phyloP scores from a whole-genome alignment of 2,329 filamentous ascomycete genomes.

The Coniella lustricola region DNA sequence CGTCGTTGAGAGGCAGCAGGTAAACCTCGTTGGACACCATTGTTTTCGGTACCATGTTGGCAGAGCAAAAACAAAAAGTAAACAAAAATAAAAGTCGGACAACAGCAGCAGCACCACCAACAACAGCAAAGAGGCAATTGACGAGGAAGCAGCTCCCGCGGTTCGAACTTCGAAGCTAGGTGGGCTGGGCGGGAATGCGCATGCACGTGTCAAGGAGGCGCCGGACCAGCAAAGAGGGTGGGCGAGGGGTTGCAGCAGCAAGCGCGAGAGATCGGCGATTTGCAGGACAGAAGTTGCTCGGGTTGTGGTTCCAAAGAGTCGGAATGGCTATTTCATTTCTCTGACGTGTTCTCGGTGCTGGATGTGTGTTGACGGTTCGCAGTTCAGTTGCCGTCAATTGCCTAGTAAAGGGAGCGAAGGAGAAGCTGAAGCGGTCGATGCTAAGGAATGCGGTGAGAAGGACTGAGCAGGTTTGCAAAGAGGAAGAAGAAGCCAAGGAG shows the following conservation, averaged over 20 bases:
- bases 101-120: no score
- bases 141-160: no score
- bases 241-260: background rate
- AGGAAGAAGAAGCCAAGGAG: background rate
- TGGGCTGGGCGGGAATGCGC: background rate
- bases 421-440: background rate
- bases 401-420: constrained; percentile 4
- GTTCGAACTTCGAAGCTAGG: background rate
- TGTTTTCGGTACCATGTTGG: constrained; percentile 51
- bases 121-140: no score
- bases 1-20: constrained; percentile 82
- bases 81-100: no score
- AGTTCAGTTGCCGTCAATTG: background rate
- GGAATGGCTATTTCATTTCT: no score
- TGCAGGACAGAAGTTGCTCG: constrained; percentile 1
- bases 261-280: constrained; percentile 5
- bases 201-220: constrained; percentile 14
- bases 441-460: background rate
- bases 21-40: constrained; percentile 70
- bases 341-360: no score
- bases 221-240: background rate
- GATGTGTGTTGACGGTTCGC: no score
- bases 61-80: background rate
- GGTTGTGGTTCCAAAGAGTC: no score
- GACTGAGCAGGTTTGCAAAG: background rate